phyloP scores from a whole-genome alignment of 768 basidiomycete genomes.

The Agaricus subrufescens region DNA sequence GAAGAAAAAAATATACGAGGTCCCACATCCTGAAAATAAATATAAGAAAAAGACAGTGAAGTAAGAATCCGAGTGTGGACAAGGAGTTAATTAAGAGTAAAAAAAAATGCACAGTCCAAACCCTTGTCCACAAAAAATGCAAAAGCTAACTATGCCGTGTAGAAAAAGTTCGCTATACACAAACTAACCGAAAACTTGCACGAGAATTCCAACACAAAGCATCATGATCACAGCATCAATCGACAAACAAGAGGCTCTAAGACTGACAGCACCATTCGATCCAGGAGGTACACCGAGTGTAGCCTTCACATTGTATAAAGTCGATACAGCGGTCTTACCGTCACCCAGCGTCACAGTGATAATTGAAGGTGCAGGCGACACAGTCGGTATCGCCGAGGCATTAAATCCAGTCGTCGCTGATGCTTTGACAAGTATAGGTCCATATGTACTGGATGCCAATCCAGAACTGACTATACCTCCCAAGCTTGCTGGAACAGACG shows the following conservation, averaged over 20 bases:
- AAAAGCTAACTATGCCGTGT: too few relatives aligned
- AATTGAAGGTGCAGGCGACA: conserved; percentile 45
- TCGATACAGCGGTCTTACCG: conserved; percentile 49
- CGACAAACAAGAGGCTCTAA: not conserved
- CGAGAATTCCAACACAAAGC: not conserved
- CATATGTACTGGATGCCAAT: conserved; percentile 71
- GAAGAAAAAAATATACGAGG: too few relatives aligned
- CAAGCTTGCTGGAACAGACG: conserved; percentile 49
- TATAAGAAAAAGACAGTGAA: too few relatives aligned
- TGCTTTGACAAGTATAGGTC: conserved; percentile 41
- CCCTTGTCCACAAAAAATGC: too few relatives aligned
- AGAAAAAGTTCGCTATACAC: not conserved
- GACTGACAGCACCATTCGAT: conserved; percentile 19
- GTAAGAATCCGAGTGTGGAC: too few relatives aligned
- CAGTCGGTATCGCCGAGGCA: conserved; percentile 51
- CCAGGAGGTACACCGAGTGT: conserved; percentile 65
- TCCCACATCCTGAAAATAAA: too few relatives aligned
- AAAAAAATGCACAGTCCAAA: too few relatives aligned
- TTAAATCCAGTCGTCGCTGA: conserved; percentile 29
- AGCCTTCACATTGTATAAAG: conserved; percentile 38
- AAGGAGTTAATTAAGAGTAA: too few relatives aligned
- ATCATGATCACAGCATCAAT: not conserved
- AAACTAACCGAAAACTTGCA: not conserved
- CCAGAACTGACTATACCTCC: conserved; percentile 57
- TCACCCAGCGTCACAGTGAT: conserved; percentile 55